These are phyloP conservation scores for Albugo laibachii DNA, from an alignment of 352 stramenopile genomes.

Conservation along the genomic window DNA sequence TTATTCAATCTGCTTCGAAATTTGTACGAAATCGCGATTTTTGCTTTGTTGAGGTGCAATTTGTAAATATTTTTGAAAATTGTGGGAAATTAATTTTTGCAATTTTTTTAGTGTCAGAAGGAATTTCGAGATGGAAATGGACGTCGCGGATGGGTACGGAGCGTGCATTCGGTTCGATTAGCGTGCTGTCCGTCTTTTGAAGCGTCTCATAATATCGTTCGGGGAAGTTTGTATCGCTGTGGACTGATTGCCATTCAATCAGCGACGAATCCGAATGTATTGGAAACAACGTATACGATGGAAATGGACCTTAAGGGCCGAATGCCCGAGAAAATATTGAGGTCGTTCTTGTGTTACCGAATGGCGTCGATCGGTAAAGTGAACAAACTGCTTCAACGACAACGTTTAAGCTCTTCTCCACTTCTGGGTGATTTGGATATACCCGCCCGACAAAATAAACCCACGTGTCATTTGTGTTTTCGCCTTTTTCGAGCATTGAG, in stretches of 20 bases:
- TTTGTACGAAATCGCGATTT: conserved; percentile 64
- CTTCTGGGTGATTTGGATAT: conserved; percentile 67
- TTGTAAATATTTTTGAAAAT: too few relatives aligned
- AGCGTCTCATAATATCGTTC: conserved; percentile 32
- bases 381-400: conserved; percentile 58
- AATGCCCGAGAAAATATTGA: conserved; percentile 46
- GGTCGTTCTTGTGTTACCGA: conserved; percentile 36
- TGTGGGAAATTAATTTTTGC: conserved; percentile 29
- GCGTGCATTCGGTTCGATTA: conserved; percentile 33
- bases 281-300: conserved; percentile 66
- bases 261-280: conserved; percentile 38
- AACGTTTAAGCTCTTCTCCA: conserved; percentile 57
- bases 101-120: conserved; percentile 61
- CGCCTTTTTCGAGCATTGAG: conserved; percentile 35
- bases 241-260: conserved; percentile 54
- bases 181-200: conserved; percentile 29
- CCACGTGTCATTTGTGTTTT: conserved; percentile 50
- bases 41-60: conserved; percentile 27
- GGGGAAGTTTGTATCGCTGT: conserved; percentile 59
- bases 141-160: conserved; percentile 26
- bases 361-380: conserved; percentile 45
- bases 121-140: conserved; percentile 49
- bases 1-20: conserved; percentile 42
- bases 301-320: conserved; percentile 71
- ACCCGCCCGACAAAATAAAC: conserved; percentile 10